Conservation (phyloP, 148 eudicot genomes). For the Hydrangea macrophylla region DNA sequence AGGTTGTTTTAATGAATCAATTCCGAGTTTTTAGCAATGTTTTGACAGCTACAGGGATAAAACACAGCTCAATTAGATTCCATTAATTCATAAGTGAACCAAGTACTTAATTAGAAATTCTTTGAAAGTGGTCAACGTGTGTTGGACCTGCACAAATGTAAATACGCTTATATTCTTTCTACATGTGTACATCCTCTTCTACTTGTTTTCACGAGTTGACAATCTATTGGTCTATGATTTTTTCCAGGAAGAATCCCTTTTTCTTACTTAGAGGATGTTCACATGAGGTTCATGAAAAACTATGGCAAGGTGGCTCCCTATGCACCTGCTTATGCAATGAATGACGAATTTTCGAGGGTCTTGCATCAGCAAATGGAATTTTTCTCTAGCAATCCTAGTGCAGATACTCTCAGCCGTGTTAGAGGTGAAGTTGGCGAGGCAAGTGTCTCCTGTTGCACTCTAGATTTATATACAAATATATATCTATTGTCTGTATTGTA, state of each 20-base stretch:
- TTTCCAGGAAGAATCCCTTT: conserved; percentile 90
- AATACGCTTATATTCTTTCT: neutral
- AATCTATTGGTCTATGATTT: conserved; percentile 5
- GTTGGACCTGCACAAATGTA: too few species aligned
- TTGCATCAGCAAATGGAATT: conserved; percentile 86
- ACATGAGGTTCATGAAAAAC: conserved; percentile 97
- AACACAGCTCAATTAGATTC: too few species aligned
- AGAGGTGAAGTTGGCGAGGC: conserved; percentile 98
- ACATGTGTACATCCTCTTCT: neutral
- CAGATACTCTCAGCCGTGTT: conserved; percentile 89
- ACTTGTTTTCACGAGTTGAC: neutral
- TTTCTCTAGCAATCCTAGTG: conserved; percentile 82
- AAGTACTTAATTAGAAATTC: neutral
- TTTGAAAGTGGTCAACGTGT: too few species aligned
- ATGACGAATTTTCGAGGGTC: conserved; percentile 80
- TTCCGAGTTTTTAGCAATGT: too few species aligned
- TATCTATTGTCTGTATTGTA: neutral
- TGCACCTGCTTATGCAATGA: conserved; percentile 97
- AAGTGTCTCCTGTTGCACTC: conserved; percentile 25
- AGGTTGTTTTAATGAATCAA: too few species aligned
- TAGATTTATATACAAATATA: neutral
- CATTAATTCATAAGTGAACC: neutral
- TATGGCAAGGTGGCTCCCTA: conserved; percentile 75
- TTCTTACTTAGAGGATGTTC: conserved; percentile 91
- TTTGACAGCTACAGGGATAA: too few species aligned